A percentile compares a stretch with the other conserved stretches of the same genome.
phyloP scores from a whole-genome alignment of 2,329 filamentous ascomycete genomes.

The Calonectria pauciramosa region DNA sequence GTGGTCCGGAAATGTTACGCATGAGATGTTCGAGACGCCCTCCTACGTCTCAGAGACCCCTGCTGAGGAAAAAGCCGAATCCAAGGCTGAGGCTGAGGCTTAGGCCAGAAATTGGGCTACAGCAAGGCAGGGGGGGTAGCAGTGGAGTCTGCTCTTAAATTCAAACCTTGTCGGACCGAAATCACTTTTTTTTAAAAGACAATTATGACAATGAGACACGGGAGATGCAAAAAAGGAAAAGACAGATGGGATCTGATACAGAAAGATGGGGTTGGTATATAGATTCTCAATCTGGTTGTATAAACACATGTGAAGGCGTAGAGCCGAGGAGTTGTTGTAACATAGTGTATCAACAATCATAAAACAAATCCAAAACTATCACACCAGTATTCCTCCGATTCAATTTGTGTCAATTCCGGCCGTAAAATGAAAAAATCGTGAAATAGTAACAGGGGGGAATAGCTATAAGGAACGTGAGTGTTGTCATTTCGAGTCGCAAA shows the following conservation, averaged over 20 bases:
- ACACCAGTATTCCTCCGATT: conserved; percentile 10
- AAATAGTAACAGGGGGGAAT: conserved; percentile 18
- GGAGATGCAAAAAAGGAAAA: conserved; percentile 10
- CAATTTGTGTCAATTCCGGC: conserved; percentile 27
- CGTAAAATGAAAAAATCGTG: conserved; percentile 6
- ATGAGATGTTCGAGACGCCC: conserved; percentile 55
- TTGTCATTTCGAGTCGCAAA: conserved; percentile 16
- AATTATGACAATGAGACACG: conserved; percentile 11
- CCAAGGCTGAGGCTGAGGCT: background rate
- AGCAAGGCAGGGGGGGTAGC: background rate
- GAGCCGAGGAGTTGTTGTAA: conserved; percentile 45
- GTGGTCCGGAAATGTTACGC: conserved; percentile 69
- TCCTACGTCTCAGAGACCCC: conserved; percentile 37
- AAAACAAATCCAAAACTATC: conserved; percentile 36
- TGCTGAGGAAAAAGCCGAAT: conserved; percentile 19
- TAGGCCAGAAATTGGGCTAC: background rate
- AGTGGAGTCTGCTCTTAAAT: conserved; percentile 8
- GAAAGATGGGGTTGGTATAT: conserved; percentile 20
- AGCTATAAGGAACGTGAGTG: background rate
- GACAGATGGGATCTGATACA: conserved; percentile 12
- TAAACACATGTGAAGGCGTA: conserved; percentile 38
- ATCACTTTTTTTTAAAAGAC: conserved; percentile 4
- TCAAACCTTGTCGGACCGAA: background rate
- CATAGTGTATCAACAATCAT: conserved; percentile 48
- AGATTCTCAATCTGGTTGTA: conserved; percentile 33